Base-by-base conservation (phyloP, 2,329 filamentous ascomycete genomes). In the Westerdykella ornata region DNA sequence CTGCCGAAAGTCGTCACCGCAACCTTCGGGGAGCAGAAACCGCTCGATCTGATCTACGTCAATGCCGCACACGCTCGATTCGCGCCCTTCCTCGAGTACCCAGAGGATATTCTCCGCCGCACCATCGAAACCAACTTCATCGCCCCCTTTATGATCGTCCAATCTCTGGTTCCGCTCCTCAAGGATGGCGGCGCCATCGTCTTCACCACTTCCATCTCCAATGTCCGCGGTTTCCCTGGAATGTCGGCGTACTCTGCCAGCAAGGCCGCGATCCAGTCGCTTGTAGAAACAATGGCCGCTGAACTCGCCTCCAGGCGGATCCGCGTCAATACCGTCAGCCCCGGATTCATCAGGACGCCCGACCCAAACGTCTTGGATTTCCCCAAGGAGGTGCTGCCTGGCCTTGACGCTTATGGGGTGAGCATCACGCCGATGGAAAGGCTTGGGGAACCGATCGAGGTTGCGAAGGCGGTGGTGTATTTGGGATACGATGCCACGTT, bases 231-330 rank as follows among this genome's bases (percentile, higher is more conserved):
- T 8, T 37, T 94, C 63, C 72, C 80, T 1, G 85, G 86, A 35
- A 88, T 88, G 15, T 81, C 82, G 62, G 89, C 94, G 59, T 94
- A 94, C 73, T 94, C 88, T 63, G 85, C 87, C 2, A 87, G 84
- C 46, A 94, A 94, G 69, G 85, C 87, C n/a, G 88, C 88, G 1
- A 82, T 94, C 40, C 77, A 82, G 52, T 82, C 76, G 50, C 94
- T 92, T 68, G 16, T 17, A 12, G 31, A 41, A 16, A 41, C 32
- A n/a, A 12, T 41, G 12, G 39, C 39, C 16, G 38, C 42, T 5
- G 38, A 44, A 30, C 29, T 44, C 4, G 29, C 38, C 5, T 11
- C 20, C 13, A 32, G 16, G 33, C 29, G 34, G 11, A 35, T 44
- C 19, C 17, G 42, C 9, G 42, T 44, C n/a, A 44, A 41, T 29